Conservation (phyloP, 1,284 basidiomycete genomes). For the Gymnopus androsaceus region DNA sequence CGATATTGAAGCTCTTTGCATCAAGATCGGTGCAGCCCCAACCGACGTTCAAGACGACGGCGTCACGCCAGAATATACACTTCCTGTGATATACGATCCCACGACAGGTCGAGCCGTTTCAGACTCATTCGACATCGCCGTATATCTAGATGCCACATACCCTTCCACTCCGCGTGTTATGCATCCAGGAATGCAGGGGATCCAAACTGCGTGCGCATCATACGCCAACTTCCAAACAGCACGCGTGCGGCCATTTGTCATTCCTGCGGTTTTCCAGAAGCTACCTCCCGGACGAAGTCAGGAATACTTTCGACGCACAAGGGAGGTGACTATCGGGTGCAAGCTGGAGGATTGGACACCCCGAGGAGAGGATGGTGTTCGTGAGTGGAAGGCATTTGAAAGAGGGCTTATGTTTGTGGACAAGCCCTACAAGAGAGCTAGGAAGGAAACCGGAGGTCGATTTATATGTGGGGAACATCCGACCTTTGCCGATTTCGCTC, state of each 20-base stretch:
- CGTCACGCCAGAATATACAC: slow-evolving; percentile 32
- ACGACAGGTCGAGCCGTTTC: slow-evolving; percentile 29
- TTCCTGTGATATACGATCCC: slow-evolving; percentile 40
- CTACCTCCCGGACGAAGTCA: slow-evolving; percentile 3
- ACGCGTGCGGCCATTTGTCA: background rate
- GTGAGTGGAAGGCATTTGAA: slow-evolving; percentile 28
- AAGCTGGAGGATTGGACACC: slow-evolving; percentile 28
- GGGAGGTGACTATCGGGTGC: background rate
- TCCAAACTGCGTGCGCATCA: slow-evolving; percentile 25
- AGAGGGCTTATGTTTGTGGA: slow-evolving; percentile 28
- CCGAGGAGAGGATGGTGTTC: slow-evolving; percentile 27
- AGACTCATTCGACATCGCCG: slow-evolving; percentile 40
- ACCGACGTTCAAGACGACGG: slow-evolving; percentile 29
- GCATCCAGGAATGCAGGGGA: slow-evolving; percentile 26
- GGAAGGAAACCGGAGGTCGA: slow-evolving; percentile 5
- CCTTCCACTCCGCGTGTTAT: slow-evolving; percentile 30
- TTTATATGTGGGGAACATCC: slow-evolving; percentile 33
- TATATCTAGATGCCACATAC: slow-evolving; percentile 40
- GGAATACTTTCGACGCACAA: background rate
- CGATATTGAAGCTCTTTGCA: slow-evolving; percentile 34
- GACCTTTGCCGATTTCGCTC: slow-evolving; percentile 34
- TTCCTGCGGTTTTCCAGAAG: background rate
- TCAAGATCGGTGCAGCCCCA: slow-evolving; percentile 32
- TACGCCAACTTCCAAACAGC: background rate
- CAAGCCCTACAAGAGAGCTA: slow-evolving; percentile 21